Evolutionary conservation across 352 stramenopile species (phyloP), one percentile per base, ranked within the genome.

Genomic region (Globisporangium yorkense): DNA sequence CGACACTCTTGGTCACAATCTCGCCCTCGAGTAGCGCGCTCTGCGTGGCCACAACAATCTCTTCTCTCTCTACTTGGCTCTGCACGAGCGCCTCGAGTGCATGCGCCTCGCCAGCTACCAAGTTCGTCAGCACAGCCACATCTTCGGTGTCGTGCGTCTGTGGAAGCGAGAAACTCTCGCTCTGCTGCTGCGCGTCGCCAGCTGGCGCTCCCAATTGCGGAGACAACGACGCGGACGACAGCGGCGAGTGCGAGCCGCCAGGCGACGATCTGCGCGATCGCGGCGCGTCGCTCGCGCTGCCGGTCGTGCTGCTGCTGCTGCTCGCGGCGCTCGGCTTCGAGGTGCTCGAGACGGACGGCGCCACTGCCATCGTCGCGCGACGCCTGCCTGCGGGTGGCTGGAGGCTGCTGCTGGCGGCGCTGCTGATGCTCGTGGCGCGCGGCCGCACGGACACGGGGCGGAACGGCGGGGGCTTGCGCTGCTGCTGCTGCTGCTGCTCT

Each of bases 371-470:
- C 18, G 47, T 24, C 5, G 47, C 27, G 47, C 50, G 21, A 4
- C 33, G 37, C n/a, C 24, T 45, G n/a, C 9, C 18, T 31, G 33
- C 10, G 31, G n/a, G 37, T 31, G 31, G 15, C 33, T 18, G 44
- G n/a, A 27, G n/a, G 18, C 37, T 39, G 20, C 10, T 48, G 24
- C n/a, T 59, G 31, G 35, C 27, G 10, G 9, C 48, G 58, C 29
- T 37, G 29, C 20, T 54, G 33, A 24, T 35, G 58, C 58, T 59
- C 27, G 53, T 37, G 24, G 46, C 50, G 53, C 52, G 53, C 31
- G 47, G 45, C 13, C 58, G 41, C 27, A 20, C 45, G 24, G 49
- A 52, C 24, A 35, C 21, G 15, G 58, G 58, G n/a, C 44, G 39
- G 44, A 59, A 59, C 9, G 59, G 43, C 15, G 53, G 59, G 5